phyloP scores from a whole-genome alignment of 2,329 filamentous ascomycete genomes.

The Neonectria ditissima region DNA sequence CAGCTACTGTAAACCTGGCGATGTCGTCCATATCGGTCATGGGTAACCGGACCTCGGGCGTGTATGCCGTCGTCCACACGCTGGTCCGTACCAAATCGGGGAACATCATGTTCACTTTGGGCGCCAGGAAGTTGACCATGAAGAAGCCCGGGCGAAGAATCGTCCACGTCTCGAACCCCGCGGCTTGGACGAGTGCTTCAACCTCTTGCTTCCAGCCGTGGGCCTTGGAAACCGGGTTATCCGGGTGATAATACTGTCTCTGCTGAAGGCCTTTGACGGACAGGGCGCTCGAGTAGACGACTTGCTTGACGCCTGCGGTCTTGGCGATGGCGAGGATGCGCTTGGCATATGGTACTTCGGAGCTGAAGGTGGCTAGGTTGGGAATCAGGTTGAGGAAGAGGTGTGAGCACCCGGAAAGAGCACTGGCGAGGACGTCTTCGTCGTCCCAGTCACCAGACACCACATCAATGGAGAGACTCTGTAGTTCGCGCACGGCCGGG shows the following conservation, averaged over 20 bases:
- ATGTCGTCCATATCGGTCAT: conserved; percentile 6
- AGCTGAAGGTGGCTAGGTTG: background rate
- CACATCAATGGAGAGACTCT: background rate
- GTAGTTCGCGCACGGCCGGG: background rate
- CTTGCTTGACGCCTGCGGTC: background rate
- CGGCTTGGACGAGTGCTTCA: background rate
- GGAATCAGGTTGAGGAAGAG: conserved; percentile 5
- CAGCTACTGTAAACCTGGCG: conserved; percentile 3
- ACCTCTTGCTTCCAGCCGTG: background rate
- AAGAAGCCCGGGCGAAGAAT: conserved; percentile 3
- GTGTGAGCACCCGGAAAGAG: background rate
- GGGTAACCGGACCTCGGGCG: background rate
- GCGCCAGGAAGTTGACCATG: conserved; percentile 6
- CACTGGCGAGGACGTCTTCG: background rate
- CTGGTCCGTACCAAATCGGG: background rate
- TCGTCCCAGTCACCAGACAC: conserved; percentile 1
- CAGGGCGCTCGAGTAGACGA: conserved; percentile 5
- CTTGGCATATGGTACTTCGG: background rate
- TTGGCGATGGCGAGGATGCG: conserved; percentile 1
- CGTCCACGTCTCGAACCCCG: conserved; percentile 4
- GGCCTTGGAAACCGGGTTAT: background rate
- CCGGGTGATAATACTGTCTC: background rate
- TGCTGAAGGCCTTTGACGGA: background rate
- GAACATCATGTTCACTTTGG: conserved; percentile 9
- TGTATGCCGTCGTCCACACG: conserved; percentile 2